Evolutionary conservation across 306 rosid genomes (phyloP).

Genomic region (Cicer judaicum): DNA sequence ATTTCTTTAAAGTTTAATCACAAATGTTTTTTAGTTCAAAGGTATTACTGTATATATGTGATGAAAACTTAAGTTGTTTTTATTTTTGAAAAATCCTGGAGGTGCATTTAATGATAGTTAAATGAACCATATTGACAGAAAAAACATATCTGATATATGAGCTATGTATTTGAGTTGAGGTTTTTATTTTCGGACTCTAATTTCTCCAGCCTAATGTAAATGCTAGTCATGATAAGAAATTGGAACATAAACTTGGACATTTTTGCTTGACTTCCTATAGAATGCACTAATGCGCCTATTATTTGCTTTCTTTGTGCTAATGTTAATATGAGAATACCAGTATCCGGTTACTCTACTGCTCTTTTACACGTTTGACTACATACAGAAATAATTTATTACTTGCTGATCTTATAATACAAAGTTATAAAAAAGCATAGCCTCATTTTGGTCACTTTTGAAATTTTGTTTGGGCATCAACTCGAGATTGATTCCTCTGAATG

Average conservation of each 20-base stretch:
- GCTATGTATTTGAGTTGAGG: conserved; percentile 22
- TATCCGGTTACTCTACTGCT: background rate
- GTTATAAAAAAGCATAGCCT: conserved; percentile 30
- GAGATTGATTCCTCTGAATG: background rate
- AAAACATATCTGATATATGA: conserved; percentile 14
- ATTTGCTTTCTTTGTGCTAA: conserved; percentile 13
- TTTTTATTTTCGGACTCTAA: conserved; percentile 25
- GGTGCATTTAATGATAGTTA: conserved; percentile 11
- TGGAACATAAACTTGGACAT: background rate
- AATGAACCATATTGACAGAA: background rate
- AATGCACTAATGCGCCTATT: background rate
- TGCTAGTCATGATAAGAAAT: conserved; percentile 2
- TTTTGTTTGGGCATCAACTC: conserved; percentile 32
- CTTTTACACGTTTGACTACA: background rate
- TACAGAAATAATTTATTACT: conserved; percentile 3
- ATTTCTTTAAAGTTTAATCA: conserved; percentile 10
- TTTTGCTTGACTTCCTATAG: background rate
- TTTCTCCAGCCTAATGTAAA: conserved; percentile 10
- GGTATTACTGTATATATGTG: background rate
- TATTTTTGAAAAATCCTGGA: background rate
- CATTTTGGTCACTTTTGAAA: conserved; percentile 24
- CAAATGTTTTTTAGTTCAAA: background rate
- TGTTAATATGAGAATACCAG: background rate
- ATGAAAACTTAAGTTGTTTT: background rate
- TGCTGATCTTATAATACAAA: conserved; percentile 4